Percentiles rank a stretch among this genome's conserved stretches.
phyloP scores from a whole-genome alignment of 2,329 filamentous ascomycete genomes.

The Diaporthe humulicola region DNA sequence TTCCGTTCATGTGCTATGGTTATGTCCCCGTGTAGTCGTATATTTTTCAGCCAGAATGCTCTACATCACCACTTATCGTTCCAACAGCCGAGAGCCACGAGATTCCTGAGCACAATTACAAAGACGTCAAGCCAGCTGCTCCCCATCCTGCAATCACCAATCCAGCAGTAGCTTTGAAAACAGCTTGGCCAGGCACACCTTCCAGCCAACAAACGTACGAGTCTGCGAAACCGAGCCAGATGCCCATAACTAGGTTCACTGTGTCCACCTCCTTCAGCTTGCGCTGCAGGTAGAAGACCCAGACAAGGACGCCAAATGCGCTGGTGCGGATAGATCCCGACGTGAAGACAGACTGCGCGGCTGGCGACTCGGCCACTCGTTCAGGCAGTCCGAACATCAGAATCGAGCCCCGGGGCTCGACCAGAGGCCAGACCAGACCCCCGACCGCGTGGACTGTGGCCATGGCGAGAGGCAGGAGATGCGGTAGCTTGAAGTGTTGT shows the following conservation, averaged over 20 bases:
- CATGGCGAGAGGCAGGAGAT: neutral
- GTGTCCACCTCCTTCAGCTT: neutral
- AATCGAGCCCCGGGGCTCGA: neutral
- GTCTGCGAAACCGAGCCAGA: neutral
- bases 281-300: neutral
- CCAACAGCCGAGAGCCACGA: too few species aligned
- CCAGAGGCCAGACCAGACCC: neutral
- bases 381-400: neutral
- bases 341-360: neutral
- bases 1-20: too few species aligned
- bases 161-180: neutral
- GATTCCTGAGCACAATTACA: too few species aligned
- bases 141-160: neutral
- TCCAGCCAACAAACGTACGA: neutral
- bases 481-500: neutral
- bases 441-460: neutral
- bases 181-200: neutral
- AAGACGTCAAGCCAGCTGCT: neutral
- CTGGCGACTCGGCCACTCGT: neutral
- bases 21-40: too few species aligned
- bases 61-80: too few species aligned
- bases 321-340: neutral
- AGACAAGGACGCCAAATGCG: neutral
- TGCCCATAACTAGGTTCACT: neutral
- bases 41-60: too few species aligned